A percentile compares a stretch with the other conserved stretches of the same genome.
phyloP scores from a whole-genome alignment of 352 stramenopile genomes.

The Phytophthora cajani region DNA sequence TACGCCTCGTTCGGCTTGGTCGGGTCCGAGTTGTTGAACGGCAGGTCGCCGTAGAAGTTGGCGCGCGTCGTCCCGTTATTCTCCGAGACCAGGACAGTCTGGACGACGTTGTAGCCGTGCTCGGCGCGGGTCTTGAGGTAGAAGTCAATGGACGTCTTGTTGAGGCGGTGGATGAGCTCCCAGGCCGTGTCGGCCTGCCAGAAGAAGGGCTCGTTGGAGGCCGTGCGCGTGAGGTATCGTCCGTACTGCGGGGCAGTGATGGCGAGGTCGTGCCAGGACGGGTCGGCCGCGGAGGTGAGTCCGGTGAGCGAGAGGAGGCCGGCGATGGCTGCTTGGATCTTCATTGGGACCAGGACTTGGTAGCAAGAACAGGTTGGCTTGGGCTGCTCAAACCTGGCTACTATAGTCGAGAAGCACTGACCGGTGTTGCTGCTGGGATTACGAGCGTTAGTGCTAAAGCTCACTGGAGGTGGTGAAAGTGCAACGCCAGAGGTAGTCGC shows the following conservation, averaged over 20 bases:
- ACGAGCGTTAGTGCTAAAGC: no score
- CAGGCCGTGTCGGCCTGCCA: slow-evolving; percentile 37
- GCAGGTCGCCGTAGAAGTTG: slow-evolving; percentile 36
- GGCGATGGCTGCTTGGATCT: slow-evolving; percentile 8
- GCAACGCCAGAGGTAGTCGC: no score
- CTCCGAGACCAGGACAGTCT: slow-evolving; percentile 28
- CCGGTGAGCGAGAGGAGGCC: not conserved
- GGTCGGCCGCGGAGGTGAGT: slow-evolving; percentile 1
- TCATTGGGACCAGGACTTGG: slow-evolving; percentile 4
- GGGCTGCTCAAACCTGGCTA: no score
- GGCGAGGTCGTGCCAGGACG: slow-evolving; percentile 24
- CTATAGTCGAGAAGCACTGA: no score
- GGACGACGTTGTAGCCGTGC: slow-evolving; percentile 32
- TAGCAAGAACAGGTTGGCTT: no score
- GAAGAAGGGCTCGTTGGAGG: slow-evolving; percentile 23
- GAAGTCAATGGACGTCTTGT: slow-evolving; percentile 39
- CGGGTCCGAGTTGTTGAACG: slow-evolving; percentile 33
- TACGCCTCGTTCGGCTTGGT: slow-evolving; percentile 27
- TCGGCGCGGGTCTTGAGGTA: slow-evolving; percentile 28
- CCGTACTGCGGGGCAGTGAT: slow-evolving; percentile 22
- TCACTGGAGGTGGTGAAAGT: no score
- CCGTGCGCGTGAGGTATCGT: slow-evolving; percentile 27
- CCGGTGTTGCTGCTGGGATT: no score
- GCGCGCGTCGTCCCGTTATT: slow-evolving; percentile 25
- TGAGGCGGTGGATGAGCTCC: slow-evolving; percentile 27